Conservation (phyloP, 805 yeast genomes). For the Yamadazyma tumulicola region DNA sequence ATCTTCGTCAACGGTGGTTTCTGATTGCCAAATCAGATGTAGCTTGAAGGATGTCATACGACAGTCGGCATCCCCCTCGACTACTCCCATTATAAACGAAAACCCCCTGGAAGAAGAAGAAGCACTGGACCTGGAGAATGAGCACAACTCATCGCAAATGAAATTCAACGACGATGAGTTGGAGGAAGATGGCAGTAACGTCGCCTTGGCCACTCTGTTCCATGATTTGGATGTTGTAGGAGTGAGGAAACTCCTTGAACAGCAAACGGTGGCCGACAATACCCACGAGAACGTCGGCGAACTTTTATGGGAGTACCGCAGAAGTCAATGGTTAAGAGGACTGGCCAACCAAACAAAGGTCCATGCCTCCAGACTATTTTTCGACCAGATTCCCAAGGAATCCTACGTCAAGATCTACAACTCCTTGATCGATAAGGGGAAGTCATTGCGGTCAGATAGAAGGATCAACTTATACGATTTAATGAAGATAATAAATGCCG, state of each 20-base stretch:
- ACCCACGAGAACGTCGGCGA: conserved; percentile 43
- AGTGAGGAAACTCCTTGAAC: conserved; percentile 28
- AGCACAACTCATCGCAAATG: neutral
- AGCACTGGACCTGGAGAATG: conserved; percentile 4
- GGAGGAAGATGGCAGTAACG: conserved; percentile 5
- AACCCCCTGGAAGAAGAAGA: conserved; percentile 12
- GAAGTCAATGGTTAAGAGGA: conserved; percentile 58
- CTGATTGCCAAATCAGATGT: conserved; percentile 9
- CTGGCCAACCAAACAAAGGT: neutral
- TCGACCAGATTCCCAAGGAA: conserved; percentile 42
- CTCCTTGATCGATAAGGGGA: conserved; percentile 65
- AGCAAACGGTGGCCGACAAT: neutral
- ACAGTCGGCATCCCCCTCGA: conserved; percentile 10
- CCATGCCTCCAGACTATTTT: conserved; percentile 12
- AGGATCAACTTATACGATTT: conserved; percentile 76
- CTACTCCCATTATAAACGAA: conserved; percentile 3
- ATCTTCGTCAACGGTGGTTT: conserved; percentile 11
- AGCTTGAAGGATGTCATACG: conserved; percentile 22
- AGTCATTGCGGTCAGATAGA: conserved; percentile 50
- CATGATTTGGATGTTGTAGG: conserved; percentile 24
- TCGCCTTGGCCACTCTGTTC: conserved; percentile 9
- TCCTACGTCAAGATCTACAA: conserved; percentile 63
- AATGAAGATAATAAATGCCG: conserved; percentile 67
- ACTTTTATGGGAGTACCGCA: conserved; percentile 64
- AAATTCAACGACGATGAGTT: conserved; percentile 4